Percentiles rank a stretch among this genome's conserved stretches.
phyloP scores from a whole-genome alignment of 352 stramenopile genomes.

The Pythium monospermum region DNA sequence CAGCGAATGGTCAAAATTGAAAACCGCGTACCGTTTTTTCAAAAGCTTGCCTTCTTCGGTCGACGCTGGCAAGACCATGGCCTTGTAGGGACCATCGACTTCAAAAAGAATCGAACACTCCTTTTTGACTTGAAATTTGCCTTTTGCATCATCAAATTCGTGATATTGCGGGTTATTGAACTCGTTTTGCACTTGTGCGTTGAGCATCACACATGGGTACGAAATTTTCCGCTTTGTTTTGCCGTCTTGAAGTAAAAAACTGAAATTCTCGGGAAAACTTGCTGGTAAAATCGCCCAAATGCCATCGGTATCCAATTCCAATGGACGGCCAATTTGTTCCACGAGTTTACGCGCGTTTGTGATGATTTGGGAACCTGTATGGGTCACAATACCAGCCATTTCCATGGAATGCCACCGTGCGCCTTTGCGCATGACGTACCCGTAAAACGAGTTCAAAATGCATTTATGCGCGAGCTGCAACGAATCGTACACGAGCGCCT shows the following conservation, averaged over 20 bases:
- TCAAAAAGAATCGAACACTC: conserved; percentile 99
- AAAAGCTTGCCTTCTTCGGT: conserved; percentile 98
- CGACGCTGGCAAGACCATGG: conserved; percentile 97
- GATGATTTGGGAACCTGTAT: conserved; percentile 98
- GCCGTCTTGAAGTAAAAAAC: conserved; percentile 75
- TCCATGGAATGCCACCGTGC: conserved; percentile 99
- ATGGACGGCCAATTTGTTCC: conserved; percentile 93
- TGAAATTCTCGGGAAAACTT: conserved; percentile 98
- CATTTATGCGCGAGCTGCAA: conserved; percentile 99
- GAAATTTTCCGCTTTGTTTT: conserved; percentile 86
- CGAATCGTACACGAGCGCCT: conserved; percentile 95
- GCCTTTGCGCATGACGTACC: conserved; percentile 99
- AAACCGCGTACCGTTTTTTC: conserved; percentile 96
- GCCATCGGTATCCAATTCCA: conserved; percentile 99
- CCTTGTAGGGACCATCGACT: conserved; percentile 97
- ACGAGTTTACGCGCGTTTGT: conserved; percentile 92
- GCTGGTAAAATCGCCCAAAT: conserved; percentile 99
- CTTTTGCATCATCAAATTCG: conserved; percentile 43
- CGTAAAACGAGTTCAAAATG: conserved; percentile 99
- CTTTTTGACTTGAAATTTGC: conserved; percentile 89
- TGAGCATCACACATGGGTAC: conserved; percentile 99
- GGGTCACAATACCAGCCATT: conserved; percentile 99
- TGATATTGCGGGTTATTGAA: conserved; percentile 98
- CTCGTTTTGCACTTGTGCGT: conserved; percentile 96
- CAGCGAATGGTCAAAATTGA: conserved; percentile 79